These are phyloP conservation scores for Tuctoria greenei DNA, from an alignment of 176 grass and related monocot species.

Conservation along the genomic window DNA sequence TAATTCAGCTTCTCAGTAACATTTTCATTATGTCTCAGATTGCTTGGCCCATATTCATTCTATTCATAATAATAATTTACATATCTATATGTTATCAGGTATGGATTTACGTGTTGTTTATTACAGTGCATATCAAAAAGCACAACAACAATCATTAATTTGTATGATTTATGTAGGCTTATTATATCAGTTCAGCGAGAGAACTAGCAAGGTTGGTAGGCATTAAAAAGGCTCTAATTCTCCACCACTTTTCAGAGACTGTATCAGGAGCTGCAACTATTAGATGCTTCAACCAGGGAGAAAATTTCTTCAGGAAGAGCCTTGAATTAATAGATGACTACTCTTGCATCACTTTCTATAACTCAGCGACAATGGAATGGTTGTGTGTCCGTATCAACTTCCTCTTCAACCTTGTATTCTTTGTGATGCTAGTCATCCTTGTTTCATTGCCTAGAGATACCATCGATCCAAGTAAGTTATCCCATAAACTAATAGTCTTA, in stretches of 20 bases:
- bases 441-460: constrained; percentile 60
- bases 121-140: constrained; percentile 19
- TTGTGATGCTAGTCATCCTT: constrained; percentile 64
- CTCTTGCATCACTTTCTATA: constrained; percentile 82
- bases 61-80: constrained; percentile 62
- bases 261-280: constrained; percentile 75
- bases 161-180: constrained; percentile 46
- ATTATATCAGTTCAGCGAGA: constrained; percentile 86
- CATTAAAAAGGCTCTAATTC: constrained; percentile 83
- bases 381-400: constrained; percentile 84
- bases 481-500: not conserved
- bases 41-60: constrained; percentile 79
- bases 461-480: constrained; percentile 76
- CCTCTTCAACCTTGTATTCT: constrained; percentile 85
- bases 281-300: constrained; percentile 80
- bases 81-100: constrained; percentile 93
- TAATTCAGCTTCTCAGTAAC: constrained; percentile 81
- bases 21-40: constrained; percentile 90
- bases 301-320: constrained; percentile 59
- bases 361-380: constrained; percentile 92
- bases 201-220: constrained; percentile 89
- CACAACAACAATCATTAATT: constrained; percentile 14
- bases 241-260: constrained; percentile 90
- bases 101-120: constrained; percentile 9
- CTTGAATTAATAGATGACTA: constrained; percentile 74